Evolutionary conservation across 495 filamentous ascomycete species (phyloP).

Genomic region (Echria macrotheca): DNA sequence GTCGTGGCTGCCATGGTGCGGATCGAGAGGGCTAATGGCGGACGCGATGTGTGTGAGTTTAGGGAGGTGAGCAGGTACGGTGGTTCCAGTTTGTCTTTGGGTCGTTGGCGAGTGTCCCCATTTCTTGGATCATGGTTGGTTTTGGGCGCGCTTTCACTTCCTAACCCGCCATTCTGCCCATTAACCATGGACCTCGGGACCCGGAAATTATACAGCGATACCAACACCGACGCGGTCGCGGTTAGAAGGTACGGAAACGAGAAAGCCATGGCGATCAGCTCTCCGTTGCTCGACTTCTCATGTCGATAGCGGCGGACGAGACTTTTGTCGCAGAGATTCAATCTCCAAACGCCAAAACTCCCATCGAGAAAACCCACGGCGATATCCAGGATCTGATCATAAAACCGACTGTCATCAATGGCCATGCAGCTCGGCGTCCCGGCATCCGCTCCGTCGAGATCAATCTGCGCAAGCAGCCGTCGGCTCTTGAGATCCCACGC

Average conservation of each 20-base stretch:
- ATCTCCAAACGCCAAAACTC: conserved; percentile 61
- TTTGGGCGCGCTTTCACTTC: no score
- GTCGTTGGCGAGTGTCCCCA: no score
- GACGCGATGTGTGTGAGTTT: conserved; percentile 71
- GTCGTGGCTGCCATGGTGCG: conserved; percentile 55
- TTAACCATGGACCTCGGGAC: no score
- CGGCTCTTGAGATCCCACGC: conserved; percentile 70
- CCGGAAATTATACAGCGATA: conserved; percentile 69
- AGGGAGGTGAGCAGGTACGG: conserved; percentile 71
- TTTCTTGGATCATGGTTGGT: no score
- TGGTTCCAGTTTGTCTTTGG: conserved; percentile 15
- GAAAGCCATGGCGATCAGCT: conserved; percentile 70
- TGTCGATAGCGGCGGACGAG: conserved; percentile 52
- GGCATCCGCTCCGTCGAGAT: conserved; percentile 22
- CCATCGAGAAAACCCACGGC: conserved; percentile 75
- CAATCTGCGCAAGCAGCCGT: conserved; percentile 45
- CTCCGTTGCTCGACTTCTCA: conserved; percentile 51
- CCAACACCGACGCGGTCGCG: conserved; percentile 62
- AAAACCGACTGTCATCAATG: conserved; percentile 44
- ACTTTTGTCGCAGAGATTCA: conserved; percentile 39
- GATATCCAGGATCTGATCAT: conserved; percentile 42
- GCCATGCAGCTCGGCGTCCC: conserved; percentile 62
- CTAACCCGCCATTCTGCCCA: no score
- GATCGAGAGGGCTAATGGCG: conserved; percentile 75
- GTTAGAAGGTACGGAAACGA: conserved; percentile 72